phyloP scores from a whole-genome alignment of 441 rosid genomes.

The Erodium chrysanthum region DNA sequence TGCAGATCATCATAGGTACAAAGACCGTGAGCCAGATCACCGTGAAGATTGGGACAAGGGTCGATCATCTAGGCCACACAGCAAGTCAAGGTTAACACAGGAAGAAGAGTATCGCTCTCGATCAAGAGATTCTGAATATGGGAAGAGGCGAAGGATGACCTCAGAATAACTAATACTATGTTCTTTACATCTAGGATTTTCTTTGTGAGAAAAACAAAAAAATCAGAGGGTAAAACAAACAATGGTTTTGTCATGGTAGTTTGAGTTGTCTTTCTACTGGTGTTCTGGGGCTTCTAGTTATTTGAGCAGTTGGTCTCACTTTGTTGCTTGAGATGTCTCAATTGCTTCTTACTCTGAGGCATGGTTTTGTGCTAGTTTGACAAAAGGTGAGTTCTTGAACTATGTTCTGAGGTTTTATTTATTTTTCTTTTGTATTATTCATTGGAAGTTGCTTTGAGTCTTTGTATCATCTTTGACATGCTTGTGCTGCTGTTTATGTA shows the following conservation, averaged over 20 bases:
- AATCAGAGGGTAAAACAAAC: neutral
- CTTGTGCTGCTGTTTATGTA: neutral
- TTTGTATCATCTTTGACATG: neutral
- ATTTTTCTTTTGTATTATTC: neutral
- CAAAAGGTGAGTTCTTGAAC: constrained; percentile 24
- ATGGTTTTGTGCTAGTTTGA: constrained; percentile 12
- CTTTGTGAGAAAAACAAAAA: neutral
- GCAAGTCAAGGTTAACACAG: constrained; percentile 46
- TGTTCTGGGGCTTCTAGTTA: constrained; percentile 14
- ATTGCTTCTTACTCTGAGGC: constrained; percentile 18
- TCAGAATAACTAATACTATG: constrained; percentile 32
- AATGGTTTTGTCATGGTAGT: constrained; percentile 11
- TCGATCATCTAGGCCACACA: constrained; percentile 49
- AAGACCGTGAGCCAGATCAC: constrained; percentile 52
- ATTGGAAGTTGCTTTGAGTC: neutral
- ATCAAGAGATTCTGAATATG: constrained; percentile 73
- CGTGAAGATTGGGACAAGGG: constrained; percentile 60
- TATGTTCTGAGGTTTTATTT: neutral
- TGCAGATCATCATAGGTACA: constrained; percentile 44
- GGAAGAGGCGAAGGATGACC: constrained; percentile 58
- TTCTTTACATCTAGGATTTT: neutral
- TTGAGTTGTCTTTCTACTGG: constrained; percentile 17
- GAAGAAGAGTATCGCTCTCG: constrained; percentile 60
- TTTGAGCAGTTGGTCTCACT: constrained; percentile 15
- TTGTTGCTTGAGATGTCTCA: constrained; percentile 22